These are phyloP conservation scores for Atkinsonella hypoxylon DNA, from an alignment of 2,329 filamentous ascomycete species.

Conservation along the genomic window DNA sequence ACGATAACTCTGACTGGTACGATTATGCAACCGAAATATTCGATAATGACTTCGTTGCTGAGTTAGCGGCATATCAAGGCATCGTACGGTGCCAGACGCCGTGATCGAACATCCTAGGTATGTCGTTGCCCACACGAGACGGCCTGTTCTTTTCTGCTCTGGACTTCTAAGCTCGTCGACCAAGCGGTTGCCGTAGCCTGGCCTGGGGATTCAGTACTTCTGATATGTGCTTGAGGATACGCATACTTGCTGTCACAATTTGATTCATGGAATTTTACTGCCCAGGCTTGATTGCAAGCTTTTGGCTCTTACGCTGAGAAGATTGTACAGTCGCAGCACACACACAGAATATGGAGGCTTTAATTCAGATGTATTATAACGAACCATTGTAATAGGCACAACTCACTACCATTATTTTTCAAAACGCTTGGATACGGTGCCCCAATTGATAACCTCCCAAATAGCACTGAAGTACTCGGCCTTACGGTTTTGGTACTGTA, in stretches of 20 bases:
- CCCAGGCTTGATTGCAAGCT: no score
- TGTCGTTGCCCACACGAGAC: neutral
- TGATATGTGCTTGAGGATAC: no score
- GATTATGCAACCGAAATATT: slow-evolving; percentile 20
- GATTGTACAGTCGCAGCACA: neutral
- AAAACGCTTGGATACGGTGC: slow-evolving; percentile 71
- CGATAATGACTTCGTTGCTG: slow-evolving; percentile 10
- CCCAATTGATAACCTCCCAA: slow-evolving; percentile 96
- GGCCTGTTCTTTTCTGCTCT: neutral
- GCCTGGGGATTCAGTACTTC: no score
- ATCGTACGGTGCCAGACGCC: slow-evolving; percentile 17
- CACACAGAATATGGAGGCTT: slow-evolving; percentile 1
- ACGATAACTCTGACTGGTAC: slow-evolving; percentile 20
- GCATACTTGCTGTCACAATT: no score
- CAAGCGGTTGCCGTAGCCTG: no score
- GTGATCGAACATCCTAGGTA: neutral
- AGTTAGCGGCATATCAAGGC: slow-evolving; percentile 20
- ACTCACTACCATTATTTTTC: slow-evolving; percentile 26
- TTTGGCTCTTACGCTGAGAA: no score
- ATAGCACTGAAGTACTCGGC: slow-evolving; percentile 88
- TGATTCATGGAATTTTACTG: no score
- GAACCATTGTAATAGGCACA: neutral
- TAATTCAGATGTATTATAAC: slow-evolving; percentile 2
- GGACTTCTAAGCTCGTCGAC: no score
- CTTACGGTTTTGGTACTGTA: slow-evolving; percentile 96